These are phyloP conservation scores for Cryptosporidium baileyi DNA, from an alignment of 169 alveolate species.

Conservation along the genomic window DNA sequence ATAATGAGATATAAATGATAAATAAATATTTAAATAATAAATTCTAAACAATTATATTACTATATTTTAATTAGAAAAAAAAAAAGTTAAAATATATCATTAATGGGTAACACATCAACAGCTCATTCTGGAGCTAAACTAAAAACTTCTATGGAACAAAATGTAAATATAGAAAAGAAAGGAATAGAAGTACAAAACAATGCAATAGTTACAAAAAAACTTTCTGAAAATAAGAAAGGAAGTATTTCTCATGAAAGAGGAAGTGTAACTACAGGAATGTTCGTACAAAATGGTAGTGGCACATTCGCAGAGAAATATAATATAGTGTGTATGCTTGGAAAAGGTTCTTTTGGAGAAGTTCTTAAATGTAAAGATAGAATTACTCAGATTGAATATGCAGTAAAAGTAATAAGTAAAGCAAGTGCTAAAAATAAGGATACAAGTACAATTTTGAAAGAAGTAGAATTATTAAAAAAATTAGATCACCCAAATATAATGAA, in stretches of 20 bases:
- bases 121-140: slow-evolving; percentile 22
- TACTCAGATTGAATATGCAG: slow-evolving; percentile 88
- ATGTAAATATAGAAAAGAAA: background rate
- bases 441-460: slow-evolving; percentile 85
- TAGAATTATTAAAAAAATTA: slow-evolving; percentile 82
- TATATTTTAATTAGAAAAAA: no score
- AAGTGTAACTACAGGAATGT: slow-evolving; percentile 89
- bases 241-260: slow-evolving; percentile 68
- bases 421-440: slow-evolving; percentile 85
- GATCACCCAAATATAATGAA: slow-evolving; percentile 91
- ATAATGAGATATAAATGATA: background rate
- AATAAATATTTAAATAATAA: no score
- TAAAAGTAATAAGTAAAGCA: slow-evolving; percentile 87
- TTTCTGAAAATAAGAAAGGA: background rate
- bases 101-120: slow-evolving; percentile 29
- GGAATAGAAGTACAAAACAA: background rate
- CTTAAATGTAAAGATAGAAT: slow-evolving; percentile 84
- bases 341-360: slow-evolving; percentile 93
- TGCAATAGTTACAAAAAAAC: background rate
- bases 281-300: slow-evolving; percentile 84
- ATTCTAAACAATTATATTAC: no score
- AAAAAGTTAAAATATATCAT: no score
- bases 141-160: background rate
- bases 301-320: slow-evolving; percentile 84
- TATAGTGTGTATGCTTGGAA: slow-evolving; percentile 87